phyloP scores from a whole-genome alignment of 1,284 basidiomycete species.

The Ustilago nuda region DNA sequence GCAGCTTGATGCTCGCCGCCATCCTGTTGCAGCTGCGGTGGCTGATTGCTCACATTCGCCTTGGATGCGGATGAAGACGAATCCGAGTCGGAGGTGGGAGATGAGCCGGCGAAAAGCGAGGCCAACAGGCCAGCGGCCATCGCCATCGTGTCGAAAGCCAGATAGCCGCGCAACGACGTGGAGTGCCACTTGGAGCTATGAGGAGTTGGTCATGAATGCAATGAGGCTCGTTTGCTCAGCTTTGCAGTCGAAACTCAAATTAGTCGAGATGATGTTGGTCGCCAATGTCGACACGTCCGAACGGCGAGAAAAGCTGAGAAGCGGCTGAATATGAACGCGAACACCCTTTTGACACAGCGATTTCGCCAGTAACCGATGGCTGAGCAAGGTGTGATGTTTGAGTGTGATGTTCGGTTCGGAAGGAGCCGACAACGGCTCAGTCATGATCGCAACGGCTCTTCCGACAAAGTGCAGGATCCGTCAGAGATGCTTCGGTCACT shows the following conservation, averaged over 20 bases:
- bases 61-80: background rate
- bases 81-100: constrained; percentile 1
- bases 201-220: constrained; percentile 10
- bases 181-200: background rate
- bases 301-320: background rate
- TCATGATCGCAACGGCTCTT: background rate
- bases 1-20: background rate
- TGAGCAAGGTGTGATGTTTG: background rate
- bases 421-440: background rate
- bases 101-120: constrained; percentile 31
- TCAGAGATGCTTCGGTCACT: background rate
- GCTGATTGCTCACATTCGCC: background rate
- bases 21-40: background rate
- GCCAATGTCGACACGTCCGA: background rate
- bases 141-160: constrained; percentile 19
- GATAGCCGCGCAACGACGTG: constrained; percentile 3
- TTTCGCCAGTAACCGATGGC: background rate
- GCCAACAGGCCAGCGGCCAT: constrained; percentile 40
- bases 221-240: background rate
- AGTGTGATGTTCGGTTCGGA: constrained; percentile 1
- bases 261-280: background rate
- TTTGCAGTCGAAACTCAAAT: background rate
- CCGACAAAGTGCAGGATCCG: constrained; percentile 8
- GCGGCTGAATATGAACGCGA: background rate
- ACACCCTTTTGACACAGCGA: background rate